Percentiles rank a stretch among this genome's conserved stretches.
Evolutionary conservation across 306 rosid genomes (phyloP).

Genomic region (Cucurbita pepo): DNA sequence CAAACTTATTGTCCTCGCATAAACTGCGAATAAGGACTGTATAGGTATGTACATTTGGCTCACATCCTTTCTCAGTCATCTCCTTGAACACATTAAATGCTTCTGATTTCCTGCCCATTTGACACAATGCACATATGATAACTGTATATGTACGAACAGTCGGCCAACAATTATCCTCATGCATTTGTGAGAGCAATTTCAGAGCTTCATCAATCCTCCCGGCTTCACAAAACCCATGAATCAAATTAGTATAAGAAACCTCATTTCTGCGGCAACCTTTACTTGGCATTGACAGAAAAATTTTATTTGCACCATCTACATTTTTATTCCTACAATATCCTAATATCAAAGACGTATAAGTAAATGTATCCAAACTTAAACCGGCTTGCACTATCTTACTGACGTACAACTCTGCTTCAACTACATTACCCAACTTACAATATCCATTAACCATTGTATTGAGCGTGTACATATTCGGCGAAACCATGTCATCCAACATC

Average conservation of each 20-base stretch:
- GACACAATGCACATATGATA: slow-evolving; percentile 33
- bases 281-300: slow-evolving; percentile 31
- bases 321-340: slow-evolving; percentile 52
- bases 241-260: slow-evolving; percentile 40
- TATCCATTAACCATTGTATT: slow-evolving; percentile 56
- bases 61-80: slow-evolving; percentile 46
- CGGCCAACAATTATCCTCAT: slow-evolving; percentile 42
- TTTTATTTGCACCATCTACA: slow-evolving; percentile 28
- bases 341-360: slow-evolving; percentile 60
- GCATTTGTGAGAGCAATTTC: slow-evolving; percentile 41
- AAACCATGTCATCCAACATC: slow-evolving; percentile 32
- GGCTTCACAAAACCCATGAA: slow-evolving; percentile 61
- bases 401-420: slow-evolving; percentile 28
- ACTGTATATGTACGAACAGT: slow-evolving; percentile 44
- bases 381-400: slow-evolving; percentile 35
- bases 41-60: slow-evolving; percentile 60
- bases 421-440: slow-evolving; percentile 54
- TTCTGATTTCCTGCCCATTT: slow-evolving; percentile 33
- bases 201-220: slow-evolving; percentile 33
- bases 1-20: slow-evolving; percentile 42
- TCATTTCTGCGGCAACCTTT: slow-evolving; percentile 32
- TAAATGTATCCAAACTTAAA: slow-evolving; percentile 41
- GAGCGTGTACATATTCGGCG: slow-evolving; percentile 36
- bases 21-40: slow-evolving; percentile 41
- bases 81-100: slow-evolving; percentile 34